Evolutionary conservation across 768 basidiomycete genomes (phyloP), one percentile per base, ranked within the genome.

Genomic region (Lyophyllum atratum): DNA sequence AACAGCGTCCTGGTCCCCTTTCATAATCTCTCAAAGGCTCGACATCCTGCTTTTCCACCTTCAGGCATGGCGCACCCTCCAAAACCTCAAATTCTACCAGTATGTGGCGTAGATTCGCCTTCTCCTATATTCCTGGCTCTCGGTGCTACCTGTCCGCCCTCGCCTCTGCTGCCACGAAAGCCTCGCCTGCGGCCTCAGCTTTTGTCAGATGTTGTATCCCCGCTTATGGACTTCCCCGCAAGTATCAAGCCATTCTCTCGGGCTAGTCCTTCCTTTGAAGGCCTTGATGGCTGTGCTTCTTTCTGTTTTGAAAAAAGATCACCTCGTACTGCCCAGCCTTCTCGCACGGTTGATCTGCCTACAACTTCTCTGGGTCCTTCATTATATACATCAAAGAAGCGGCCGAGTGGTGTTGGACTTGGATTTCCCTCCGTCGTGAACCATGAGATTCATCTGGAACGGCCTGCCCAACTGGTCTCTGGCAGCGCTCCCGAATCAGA

Each of bases 331-430:
- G 19, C 10, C 4, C 9, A 44, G 24, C 46, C 3, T 47, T 19
- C 6, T 19, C 46, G 6, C 3, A 21, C 39, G 17, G 14, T 22
- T 15, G 55, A 21, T 11, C 14, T 25, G 21, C 31, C 15, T 10
- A 29, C 33, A 4, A 25, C 51, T 22, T 31, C 54, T 12, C 26
- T 52, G 42, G 7, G 19, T 40, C 1, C 4, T 5, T 4, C 39
- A n/a, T 4, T 15, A 2, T 7, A 49, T 19, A 25, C 33, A 28
- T 28, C 40, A 21, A 52, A 21, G 17, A 63, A 63, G 39, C 42
- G 54, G 17, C 31, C 53, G 11, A 55, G 29, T 15, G 59, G 62
- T 40, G 48, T 63, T 12, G 62, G 59, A 43, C 54, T 63, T 10
- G 59, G 62, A 42, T 26, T 49, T 5, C 56, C 59, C 21, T 60